These are phyloP conservation scores for Adansonia digitata DNA, from an alignment of 345 rosid genomes.

Conservation along the genomic window DNA sequence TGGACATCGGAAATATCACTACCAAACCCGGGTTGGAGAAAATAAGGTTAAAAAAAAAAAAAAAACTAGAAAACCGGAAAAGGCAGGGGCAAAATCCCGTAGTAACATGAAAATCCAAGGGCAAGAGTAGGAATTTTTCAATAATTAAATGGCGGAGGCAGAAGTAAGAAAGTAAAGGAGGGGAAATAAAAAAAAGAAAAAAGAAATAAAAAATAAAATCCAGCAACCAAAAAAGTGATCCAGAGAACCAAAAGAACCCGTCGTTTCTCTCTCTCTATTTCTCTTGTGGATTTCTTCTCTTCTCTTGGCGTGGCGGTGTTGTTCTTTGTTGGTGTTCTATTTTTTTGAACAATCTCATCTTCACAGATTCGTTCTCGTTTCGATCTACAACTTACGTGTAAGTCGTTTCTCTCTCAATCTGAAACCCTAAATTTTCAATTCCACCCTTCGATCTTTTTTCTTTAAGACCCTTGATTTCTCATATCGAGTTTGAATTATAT, in stretches of 20 bases:
- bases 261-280: background rate
- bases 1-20: background rate
- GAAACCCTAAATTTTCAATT: constrained; percentile 24
- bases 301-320: background rate
- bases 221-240: constrained; percentile 26
- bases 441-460: constrained; percentile 12
- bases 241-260: constrained; percentile 7
- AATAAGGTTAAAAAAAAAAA: background rate
- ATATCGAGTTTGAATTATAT: background rate
- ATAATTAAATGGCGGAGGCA: constrained; percentile 28
- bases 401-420: constrained; percentile 20
- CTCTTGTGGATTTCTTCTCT: constrained; percentile 18
- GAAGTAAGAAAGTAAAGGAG: background rate
- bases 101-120: constrained; percentile 18
- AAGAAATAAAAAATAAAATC: background rate
- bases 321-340: constrained; percentile 18
- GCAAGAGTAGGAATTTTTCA: background rate
- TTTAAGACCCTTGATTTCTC: constrained; percentile 29
- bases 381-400: constrained; percentile 34
- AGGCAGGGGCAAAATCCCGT: constrained; percentile 10
- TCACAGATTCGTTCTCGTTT: constrained; percentile 28
- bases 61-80: constrained; percentile 1
- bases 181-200: background rate
- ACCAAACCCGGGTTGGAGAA: constrained; percentile 6
- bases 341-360: constrained; percentile 31